Base-by-base conservation (phyloP, 2,329 filamentous ascomycete species). In the Pezicula rhizophila region DNA sequence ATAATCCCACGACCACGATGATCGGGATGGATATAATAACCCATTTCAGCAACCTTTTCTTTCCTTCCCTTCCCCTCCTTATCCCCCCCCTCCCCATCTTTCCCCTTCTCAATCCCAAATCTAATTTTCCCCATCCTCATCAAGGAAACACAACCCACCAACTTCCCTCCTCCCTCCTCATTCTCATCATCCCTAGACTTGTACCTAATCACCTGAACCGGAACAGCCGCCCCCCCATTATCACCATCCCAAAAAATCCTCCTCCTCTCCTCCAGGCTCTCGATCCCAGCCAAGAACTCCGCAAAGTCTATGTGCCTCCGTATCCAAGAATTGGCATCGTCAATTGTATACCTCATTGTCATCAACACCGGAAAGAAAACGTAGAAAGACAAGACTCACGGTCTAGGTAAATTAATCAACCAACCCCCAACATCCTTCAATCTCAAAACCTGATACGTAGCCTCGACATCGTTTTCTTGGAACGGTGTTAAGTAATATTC, bases 11-110 rank as follows among this genome's bases (percentile, higher is more conserved):
- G 39, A 15, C 44, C 40, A 4, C 43, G 44, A 40, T 47, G 39
- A 15, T 26, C 20, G 2, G 45, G 48, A 28, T 51, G 48, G 3
- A 51, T 25, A 25, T 47, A 51, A 34, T 51, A 51, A 7, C 48
- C 48, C 31, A 51, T 18, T 20, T 51, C 48, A 2, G 33, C 41
- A 18, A 31, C 26, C 4, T 31, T 11, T 7, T 11, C 7, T 11
- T 11, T 31, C 26, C 7, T 7, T 8, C 26, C 26, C 26, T 8
- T 7, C 4, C 26, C 7, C 20, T 8, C 3, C 26, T 31, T 11
- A 8, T 31, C 26, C 7, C 8, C 8, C 7, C 11, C 26, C 8
- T 31, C 4, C 26, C 26, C 26, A 31, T 31, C 26, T 31, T 31
- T 11, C 11, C 26, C 11, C 4, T 23, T 23, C 20, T 23, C 20